These are phyloP conservation scores for Tylopilus rubrobrunneus DNA, from an alignment of 768 basidiomycete genomes.

Conservation along the genomic window DNA sequence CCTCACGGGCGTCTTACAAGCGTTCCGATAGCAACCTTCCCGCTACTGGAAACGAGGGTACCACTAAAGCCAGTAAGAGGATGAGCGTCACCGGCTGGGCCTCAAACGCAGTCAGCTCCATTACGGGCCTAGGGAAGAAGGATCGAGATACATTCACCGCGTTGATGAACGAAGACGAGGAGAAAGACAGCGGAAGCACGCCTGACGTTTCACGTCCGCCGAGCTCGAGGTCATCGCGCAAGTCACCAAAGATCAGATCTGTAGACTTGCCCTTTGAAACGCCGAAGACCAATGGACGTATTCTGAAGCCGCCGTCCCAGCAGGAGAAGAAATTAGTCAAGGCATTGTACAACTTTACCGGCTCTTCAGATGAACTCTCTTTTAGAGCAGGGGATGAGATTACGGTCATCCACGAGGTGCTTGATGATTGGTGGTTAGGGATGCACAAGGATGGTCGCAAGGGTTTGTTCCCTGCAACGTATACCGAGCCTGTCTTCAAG, in stretches of 20 bases:
- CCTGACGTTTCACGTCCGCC: slow-evolving; percentile 31
- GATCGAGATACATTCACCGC: slow-evolving; percentile 60
- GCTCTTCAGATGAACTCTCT: slow-evolving; percentile 72
- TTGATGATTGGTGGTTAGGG: slow-evolving; percentile 92
- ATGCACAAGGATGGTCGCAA: slow-evolving; percentile 57
- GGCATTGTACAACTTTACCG: slow-evolving; percentile 73
- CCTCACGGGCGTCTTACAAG: slow-evolving; percentile 60
- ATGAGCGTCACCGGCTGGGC: slow-evolving; percentile 50
- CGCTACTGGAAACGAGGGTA: slow-evolving; percentile 33
- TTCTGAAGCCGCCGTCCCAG: slow-evolving; percentile 48
- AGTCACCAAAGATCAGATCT: slow-evolving; percentile 26
- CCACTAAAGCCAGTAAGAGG: slow-evolving; percentile 37
- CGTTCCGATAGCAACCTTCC: slow-evolving; percentile 56
- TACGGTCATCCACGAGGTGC: slow-evolving; percentile 69
- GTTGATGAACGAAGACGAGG: slow-evolving; percentile 49
- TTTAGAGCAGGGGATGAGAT: slow-evolving; percentile 77
- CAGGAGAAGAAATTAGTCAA: slow-evolving; percentile 55
- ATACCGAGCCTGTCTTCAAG: slow-evolving; percentile 48
- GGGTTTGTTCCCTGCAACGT: slow-evolving; percentile 79
- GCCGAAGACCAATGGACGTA: slow-evolving; percentile 32
- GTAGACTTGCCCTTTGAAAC: slow-evolving; percentile 24
- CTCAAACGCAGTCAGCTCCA: slow-evolving; percentile 57
- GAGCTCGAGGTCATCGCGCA: slow-evolving; percentile 33
- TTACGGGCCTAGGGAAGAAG: slow-evolving; percentile 55
- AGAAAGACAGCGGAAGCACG: slow-evolving; percentile 20